These are phyloP conservation scores for Cordyceps cateniannulata DNA, from an alignment of 2,329 filamentous ascomycete species.

Conservation along the genomic window DNA sequence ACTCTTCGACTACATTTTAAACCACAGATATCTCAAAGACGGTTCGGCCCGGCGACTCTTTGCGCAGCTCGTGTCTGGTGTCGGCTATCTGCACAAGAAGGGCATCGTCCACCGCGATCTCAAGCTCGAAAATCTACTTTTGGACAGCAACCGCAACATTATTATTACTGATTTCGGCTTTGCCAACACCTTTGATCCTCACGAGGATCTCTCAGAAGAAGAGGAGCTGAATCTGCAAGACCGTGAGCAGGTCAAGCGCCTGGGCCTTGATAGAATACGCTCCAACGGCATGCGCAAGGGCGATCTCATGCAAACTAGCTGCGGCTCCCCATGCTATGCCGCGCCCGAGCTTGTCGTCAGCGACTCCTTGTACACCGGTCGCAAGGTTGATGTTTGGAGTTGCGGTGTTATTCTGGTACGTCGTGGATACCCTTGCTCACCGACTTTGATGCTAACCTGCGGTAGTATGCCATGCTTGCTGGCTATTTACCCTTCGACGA, in stretches of 20 bases:
- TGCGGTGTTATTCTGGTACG: constrained; percentile 96
- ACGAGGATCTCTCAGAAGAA: constrained; percentile 82
- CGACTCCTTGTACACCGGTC: constrained; percentile 92
- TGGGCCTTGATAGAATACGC: constrained; percentile 76
- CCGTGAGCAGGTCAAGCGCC: constrained; percentile 78
- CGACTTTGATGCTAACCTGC: constrained; percentile 1
- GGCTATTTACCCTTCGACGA: constrained; percentile 97
- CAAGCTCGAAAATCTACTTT: constrained; percentile 89
- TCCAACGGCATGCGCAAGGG: constrained; percentile 72
- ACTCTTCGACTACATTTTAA: constrained; percentile 96
- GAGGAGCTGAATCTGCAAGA: constrained; percentile 83
- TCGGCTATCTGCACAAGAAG: constrained; percentile 97
- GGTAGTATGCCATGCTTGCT: constrained; percentile 93
- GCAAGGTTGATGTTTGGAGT: constrained; percentile 99
- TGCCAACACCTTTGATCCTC: constrained; percentile 90
- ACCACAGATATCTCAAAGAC: constrained; percentile 94
- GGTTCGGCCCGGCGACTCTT: constrained; percentile 84
- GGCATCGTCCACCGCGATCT: constrained; percentile 96
- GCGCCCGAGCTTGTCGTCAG: constrained; percentile 95
- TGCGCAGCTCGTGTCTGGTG: constrained; percentile 90
- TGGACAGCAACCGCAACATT: constrained; percentile 96
- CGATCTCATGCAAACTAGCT: constrained; percentile 98
- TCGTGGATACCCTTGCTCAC: constrained; percentile 16
- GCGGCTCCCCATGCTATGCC: constrained; percentile 95
- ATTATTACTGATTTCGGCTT: constrained; percentile 99